Evolutionary conservation across 495 filamentous ascomycete species (phyloP).

Genomic region (Tuber melanosporum): DNA sequence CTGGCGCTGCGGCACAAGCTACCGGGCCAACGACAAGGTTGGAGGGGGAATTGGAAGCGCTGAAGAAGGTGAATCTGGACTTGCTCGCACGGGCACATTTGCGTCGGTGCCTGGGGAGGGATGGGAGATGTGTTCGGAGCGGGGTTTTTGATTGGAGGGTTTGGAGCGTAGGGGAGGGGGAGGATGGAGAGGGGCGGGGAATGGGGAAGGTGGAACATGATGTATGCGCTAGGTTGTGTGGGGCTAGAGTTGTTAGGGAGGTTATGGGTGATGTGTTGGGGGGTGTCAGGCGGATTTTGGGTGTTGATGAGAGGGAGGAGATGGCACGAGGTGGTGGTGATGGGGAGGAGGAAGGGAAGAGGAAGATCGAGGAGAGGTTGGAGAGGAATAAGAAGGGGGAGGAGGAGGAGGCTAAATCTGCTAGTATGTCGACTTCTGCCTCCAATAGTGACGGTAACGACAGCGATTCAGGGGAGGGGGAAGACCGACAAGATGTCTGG

Average conservation of each 20-base stretch:
- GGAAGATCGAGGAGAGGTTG: conserved; percentile 24
- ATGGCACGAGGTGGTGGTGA: conserved; percentile 39
- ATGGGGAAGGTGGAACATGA: conserved; percentile 53
- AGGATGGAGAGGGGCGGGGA: conserved; percentile 39
- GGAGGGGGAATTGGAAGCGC: conserved; percentile 46
- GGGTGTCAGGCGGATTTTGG: conserved; percentile 57
- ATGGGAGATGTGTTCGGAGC: conserved; percentile 71
- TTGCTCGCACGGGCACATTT: conserved; percentile 43
- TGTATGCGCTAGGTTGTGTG: conserved; percentile 74
- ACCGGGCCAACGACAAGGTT: conserved; percentile 11
- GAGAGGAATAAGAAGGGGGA: conserved; percentile 15
- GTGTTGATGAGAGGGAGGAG: conserved; percentile 49
- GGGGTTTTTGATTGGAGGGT: conserved; percentile 59
- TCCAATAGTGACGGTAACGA: conserved; percentile 27
- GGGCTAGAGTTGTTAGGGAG: conserved; percentile 65
- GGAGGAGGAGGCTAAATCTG: conserved; percentile 14
- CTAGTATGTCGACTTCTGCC: conserved; percentile 24
- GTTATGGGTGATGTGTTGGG: conserved; percentile 57
- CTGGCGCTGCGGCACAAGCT: conserved; percentile 1
- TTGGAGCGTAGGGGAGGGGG: conserved; percentile 49
- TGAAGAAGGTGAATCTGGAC: conserved; percentile 46
- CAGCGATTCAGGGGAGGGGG: conserved; percentile 26
- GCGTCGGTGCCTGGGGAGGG: conserved; percentile 44
- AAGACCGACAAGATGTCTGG: conserved; percentile 39
- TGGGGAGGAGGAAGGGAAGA: conserved; percentile 32